Conservation (phyloP, 2,329 filamentous ascomycete genomes). For the Colletotrichum brevisporum region DNA sequence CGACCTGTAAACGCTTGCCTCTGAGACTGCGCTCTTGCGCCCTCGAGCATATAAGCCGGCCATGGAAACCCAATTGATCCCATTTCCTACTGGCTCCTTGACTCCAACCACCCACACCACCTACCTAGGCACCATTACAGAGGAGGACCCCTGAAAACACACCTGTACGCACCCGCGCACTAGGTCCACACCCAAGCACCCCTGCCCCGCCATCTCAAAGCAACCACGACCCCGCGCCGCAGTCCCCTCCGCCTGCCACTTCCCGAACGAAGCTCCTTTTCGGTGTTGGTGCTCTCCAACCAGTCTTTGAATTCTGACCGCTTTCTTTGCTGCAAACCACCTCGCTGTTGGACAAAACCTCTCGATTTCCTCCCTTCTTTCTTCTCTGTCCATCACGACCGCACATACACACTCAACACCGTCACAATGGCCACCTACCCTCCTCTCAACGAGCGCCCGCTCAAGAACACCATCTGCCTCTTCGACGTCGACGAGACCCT, state of each 20-base stretch:
- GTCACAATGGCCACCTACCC: conserved; percentile 64
- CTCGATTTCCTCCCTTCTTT: not conserved
- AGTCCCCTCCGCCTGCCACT: conserved; percentile 25
- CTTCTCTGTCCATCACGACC: not conserved
- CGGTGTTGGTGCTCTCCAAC: not conserved
- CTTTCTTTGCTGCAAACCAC: not conserved
- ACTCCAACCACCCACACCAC: conserved; percentile 3
- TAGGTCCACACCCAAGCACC: not conserved
- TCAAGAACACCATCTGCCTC: conserved; percentile 93
- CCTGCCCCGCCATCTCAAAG: conserved; percentile 39
- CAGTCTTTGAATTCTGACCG: conserved; percentile 6
- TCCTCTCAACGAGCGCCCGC: conserved; percentile 83
- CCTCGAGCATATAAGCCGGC: not conserved
- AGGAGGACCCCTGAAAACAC: conserved; percentile 17
- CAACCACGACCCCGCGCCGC: conserved; percentile 37
- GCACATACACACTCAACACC: conserved; percentile 7
- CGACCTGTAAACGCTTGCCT: not conserved
- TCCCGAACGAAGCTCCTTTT: conserved; percentile 32
- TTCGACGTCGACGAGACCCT: conserved; percentile 98
- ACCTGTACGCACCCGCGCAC: not conserved
- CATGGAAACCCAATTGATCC: not conserved
- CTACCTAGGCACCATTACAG: conserved; percentile 5
- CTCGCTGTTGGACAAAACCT: not conserved
- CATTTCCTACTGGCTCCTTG: conserved; percentile 5
- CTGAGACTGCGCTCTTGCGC: not conserved